These are phyloP conservation scores for Leishmania mexicana DNA, from an alignment of 208 protist genomes.

Conservation along the genomic window DNA sequence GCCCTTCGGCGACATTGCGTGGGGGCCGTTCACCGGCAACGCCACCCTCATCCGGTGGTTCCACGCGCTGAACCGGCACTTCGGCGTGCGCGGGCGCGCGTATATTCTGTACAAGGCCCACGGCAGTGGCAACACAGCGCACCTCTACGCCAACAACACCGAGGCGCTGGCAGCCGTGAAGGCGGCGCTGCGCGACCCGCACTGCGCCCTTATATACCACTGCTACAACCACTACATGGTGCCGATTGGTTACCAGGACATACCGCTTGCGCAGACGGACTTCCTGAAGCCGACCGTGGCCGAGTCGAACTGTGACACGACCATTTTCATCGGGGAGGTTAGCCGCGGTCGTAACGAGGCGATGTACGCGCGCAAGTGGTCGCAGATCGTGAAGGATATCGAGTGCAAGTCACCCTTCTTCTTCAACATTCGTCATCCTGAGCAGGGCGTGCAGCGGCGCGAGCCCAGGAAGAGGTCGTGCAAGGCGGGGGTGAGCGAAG, in stretches of 20 bases:
- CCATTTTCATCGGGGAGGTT: constrained; percentile 90
- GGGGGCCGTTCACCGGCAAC: constrained; percentile 93
- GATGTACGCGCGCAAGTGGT: constrained; percentile 86
- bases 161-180: constrained; percentile 71
- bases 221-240: constrained; percentile 96
- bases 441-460: constrained; percentile 78
- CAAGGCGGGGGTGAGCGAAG: background rate
- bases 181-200: constrained; percentile 59
- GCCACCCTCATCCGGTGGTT: constrained; percentile 91
- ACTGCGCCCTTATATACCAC: constrained; percentile 92
- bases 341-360: constrained; percentile 86
- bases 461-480: constrained; percentile 29
- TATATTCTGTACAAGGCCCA: constrained; percentile 90
- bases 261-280: constrained; percentile 69
- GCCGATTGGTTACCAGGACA: constrained; percentile 89
- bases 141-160: constrained; percentile 56
- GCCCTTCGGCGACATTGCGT: constrained; percentile 89
- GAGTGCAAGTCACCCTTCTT: constrained; percentile 73
- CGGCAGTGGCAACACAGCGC: constrained; percentile 62
- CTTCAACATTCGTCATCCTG: constrained; percentile 90
- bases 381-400: constrained; percentile 83
- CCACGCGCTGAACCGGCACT: constrained; percentile 84
- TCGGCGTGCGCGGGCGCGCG: constrained; percentile 51
- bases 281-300: constrained; percentile 64
- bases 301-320: constrained; percentile 64